A percentile compares a stretch with the other conserved stretches of the same genome.
phyloP scores from a whole-genome alignment of 768 basidiomycete species.

The Kwoniella dejecticola region DNA sequence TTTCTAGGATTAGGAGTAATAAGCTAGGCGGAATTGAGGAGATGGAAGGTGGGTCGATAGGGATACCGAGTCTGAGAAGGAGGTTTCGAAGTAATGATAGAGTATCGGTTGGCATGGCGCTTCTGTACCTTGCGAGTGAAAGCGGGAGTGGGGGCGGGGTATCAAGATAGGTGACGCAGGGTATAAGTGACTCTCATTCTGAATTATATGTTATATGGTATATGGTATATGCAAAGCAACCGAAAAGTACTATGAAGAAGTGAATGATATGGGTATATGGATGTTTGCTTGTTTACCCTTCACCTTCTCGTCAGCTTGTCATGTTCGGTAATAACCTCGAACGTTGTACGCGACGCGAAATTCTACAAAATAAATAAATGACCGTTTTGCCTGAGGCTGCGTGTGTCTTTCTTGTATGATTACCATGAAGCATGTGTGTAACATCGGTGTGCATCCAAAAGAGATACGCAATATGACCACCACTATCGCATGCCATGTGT shows the following conservation, averaged over 20 bases:
- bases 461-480: too few relatives aligned
- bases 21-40: slow-evolving; percentile 21
- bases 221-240: neutral
- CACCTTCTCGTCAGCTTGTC: slow-evolving; percentile 4
- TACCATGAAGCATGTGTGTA: too few relatives aligned
- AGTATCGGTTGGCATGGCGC: slow-evolving; percentile 36
- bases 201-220: neutral
- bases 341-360: too few relatives aligned
- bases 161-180: neutral
- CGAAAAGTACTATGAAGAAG: neutral
- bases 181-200: neutral
- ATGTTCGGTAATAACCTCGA: too few relatives aligned
- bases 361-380: too few relatives aligned
- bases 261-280: neutral
- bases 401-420: too few relatives aligned
- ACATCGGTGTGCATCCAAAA: too few relatives aligned
- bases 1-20: slow-evolving; percentile 26
- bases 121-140: too few relatives aligned
- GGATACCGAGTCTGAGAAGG: slow-evolving; percentile 18
- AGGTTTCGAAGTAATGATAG: slow-evolving; percentile 20
- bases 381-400: too few relatives aligned
- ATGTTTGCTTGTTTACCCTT: neutral
- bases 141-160: too few relatives aligned
- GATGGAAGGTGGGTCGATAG: slow-evolving; percentile 24
- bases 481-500: too few relatives aligned